Conservation (phyloP, 1,284 basidiomycete genomes). For the Microbotryum saponariae region DNA sequence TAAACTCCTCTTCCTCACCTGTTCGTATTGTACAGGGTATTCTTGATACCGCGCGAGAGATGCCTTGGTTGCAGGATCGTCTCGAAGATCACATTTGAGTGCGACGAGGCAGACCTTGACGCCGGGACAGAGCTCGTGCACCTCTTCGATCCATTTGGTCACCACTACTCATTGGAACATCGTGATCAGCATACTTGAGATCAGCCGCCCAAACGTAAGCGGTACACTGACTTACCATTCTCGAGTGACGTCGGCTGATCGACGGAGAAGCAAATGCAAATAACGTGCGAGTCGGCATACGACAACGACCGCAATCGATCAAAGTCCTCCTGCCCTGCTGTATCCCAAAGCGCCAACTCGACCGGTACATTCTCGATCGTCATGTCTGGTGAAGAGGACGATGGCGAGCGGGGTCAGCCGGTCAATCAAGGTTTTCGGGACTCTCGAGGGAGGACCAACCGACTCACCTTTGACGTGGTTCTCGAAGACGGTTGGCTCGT, state of each 20-base stretch:
- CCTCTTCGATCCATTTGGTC: slow-evolving; percentile 77
- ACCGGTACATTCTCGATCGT: slow-evolving; percentile 72
- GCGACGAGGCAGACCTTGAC: slow-evolving; percentile 89
- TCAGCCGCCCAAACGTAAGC: not conserved
- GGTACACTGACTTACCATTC: slow-evolving; percentile 54
- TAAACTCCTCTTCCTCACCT: slow-evolving; percentile 40
- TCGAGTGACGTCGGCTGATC: slow-evolving; percentile 85
- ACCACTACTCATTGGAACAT: not conserved
- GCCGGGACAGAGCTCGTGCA: slow-evolving; percentile 76
- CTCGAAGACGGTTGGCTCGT: slow-evolving; percentile 41
- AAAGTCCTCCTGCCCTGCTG: slow-evolving; percentile 97
- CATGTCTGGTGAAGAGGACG: slow-evolving; percentile 48
- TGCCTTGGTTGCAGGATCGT: slow-evolving; percentile 60
- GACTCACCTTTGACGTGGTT: slow-evolving; percentile 31
- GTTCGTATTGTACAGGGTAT: slow-evolving; percentile 75
- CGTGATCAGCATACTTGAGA: not conserved
- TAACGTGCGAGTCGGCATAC: slow-evolving; percentile 84
- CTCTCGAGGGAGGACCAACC: not conserved
- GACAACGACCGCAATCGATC: slow-evolving; percentile 81
- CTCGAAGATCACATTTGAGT: slow-evolving; percentile 86
- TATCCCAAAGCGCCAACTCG: slow-evolving; percentile 92
- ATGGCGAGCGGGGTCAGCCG: not conserved
- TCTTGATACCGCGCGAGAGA: slow-evolving; percentile 59
- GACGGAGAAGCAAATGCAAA: slow-evolving; percentile 91
- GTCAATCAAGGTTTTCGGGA: not conserved